These are phyloP conservation scores for Geosmithia putterillii DNA, from an alignment of 2,329 filamentous ascomycete species.

Conservation along the genomic window DNA sequence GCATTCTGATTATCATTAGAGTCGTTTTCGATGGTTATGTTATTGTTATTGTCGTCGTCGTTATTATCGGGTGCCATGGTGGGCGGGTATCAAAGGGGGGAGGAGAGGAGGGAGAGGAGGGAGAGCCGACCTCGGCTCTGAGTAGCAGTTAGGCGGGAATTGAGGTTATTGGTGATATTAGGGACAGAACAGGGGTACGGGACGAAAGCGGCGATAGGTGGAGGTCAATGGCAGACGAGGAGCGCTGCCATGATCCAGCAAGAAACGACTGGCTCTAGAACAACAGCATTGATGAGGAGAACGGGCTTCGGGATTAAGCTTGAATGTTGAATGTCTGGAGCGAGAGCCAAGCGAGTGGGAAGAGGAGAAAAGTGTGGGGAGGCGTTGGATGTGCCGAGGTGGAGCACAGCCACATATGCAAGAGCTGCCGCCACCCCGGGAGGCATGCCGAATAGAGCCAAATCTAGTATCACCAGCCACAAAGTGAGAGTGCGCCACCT, in stretches of 20 bases:
- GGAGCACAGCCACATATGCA: no score
- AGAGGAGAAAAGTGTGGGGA: not conserved
- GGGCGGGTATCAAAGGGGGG: conserved; percentile 2
- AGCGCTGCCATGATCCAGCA: not conserved
- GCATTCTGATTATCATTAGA: no score
- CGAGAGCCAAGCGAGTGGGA: no score
- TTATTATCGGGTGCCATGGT: conserved; percentile 14
- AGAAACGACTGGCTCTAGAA: not conserved
- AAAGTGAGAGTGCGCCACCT: no score
- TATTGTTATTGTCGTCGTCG: conserved; percentile 14
- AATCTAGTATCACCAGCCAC: no score
- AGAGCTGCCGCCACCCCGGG: no score
- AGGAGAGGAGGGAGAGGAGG: not conserved
- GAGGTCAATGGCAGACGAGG: not conserved
- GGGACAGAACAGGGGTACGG: not conserved
- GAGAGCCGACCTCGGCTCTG: not conserved
- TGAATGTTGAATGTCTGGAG: no score
- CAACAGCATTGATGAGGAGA: not conserved
- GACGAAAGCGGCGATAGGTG: not conserved
- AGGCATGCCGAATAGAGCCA: no score
- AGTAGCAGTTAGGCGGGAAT: no score
- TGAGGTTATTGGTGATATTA: not conserved
- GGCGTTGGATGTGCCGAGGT: not conserved
- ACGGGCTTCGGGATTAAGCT: not conserved
- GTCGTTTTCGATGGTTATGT: conserved; percentile 7